A percentile compares a stretch with the other conserved stretches of the same genome.
Evolutionary conservation across 257 asterid genomes (phyloP).

Genomic region (Ligustrum vulgare): DNA sequence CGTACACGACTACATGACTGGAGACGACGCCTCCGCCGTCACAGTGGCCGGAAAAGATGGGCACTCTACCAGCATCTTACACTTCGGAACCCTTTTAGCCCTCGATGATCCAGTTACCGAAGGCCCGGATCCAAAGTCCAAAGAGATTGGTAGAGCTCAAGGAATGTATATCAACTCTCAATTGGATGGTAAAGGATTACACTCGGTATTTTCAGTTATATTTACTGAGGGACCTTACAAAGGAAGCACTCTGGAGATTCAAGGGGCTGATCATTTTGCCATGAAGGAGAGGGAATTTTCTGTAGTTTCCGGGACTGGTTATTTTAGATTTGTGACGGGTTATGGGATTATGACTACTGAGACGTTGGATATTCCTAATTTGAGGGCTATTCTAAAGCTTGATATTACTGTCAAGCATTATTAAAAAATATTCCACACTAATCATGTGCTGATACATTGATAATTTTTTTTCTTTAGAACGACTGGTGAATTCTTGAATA

Average conservation of each 20-base stretch:
- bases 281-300: slow-evolving; percentile 46
- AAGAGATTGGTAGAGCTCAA: slow-evolving; percentile 50
- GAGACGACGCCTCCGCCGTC: slow-evolving; percentile 39
- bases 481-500: too few relatives aligned
- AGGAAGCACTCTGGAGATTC: slow-evolving; percentile 52
- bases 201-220: slow-evolving; percentile 45
- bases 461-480: too few relatives aligned
- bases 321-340: slow-evolving; percentile 46
- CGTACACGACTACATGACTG: slow-evolving; percentile 46
- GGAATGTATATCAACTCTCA: slow-evolving; percentile 57
- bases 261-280: slow-evolving; percentile 44
- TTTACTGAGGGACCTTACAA: slow-evolving; percentile 44
- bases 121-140: slow-evolving; percentile 39
- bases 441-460: too few relatives aligned
- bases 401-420: slow-evolving; percentile 43
- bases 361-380: slow-evolving; percentile 32
- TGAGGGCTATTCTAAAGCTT: slow-evolving; percentile 49
- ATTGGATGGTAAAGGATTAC: slow-evolving; percentile 45
- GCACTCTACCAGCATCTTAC: slow-evolving; percentile 28
- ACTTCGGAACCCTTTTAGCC: slow-evolving; percentile 45
- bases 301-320: slow-evolving; percentile 47
- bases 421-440: background rate
- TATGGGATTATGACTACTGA: slow-evolving; percentile 53
- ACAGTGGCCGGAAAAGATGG: slow-evolving; percentile 47
- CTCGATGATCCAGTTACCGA: slow-evolving; percentile 52